Base-by-base conservation (phyloP, 2,329 filamentous ascomycete species). In the Incumbomyces delicatus region DNA sequence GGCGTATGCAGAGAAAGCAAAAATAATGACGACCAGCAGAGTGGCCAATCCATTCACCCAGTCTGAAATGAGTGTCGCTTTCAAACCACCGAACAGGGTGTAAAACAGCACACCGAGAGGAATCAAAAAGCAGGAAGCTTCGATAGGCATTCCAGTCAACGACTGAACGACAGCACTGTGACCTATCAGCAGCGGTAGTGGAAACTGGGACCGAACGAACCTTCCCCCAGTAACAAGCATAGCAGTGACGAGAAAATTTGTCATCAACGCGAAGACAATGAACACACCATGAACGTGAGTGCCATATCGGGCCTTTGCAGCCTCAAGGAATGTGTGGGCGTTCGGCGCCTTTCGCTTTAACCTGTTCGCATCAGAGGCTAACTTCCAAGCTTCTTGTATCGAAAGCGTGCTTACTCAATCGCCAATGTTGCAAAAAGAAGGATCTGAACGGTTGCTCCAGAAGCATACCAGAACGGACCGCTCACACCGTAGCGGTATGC, bases 391-490 rank as follows among this genome's bases (percentile, higher is more conserved):
- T 27, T 27, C 22, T 27, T 27, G 22, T 27, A 27, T 27, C 22
- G 22, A 27, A 27, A 27, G 22, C 22, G 22, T 27, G 22, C 22
- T 27, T 27, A 27, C 51, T 94, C 87, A 56, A 95, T 95, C 27
- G 88, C 88, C 22, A 95, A 75, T 0, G 87, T 94, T 1, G 89
- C 87, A 58, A 95, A 95, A 1, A 95, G 73, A 27, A 95, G 74
- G 57, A 95, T 89, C 61, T 94, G 87, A 6, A 92, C 85, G 0
- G 83, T 88, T 11, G 86, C 87, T n/a, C 82, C 80, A 0, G 76
- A 74, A 33, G 85, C 85, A 60, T 78, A 78, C 69, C 71, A 81
- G 62, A 83, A 83, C 1, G 80, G 78, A 1, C 80, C 80, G 1
- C 75, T 79, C 39, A 83, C 75, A 43, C 80, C 79, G 60, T 90